Evolutionary conservation across 2,329 filamentous ascomycete genomes (phyloP), one percentile per base, ranked within the genome.

Genomic region (Sporothrix euskadiensis): DNA sequence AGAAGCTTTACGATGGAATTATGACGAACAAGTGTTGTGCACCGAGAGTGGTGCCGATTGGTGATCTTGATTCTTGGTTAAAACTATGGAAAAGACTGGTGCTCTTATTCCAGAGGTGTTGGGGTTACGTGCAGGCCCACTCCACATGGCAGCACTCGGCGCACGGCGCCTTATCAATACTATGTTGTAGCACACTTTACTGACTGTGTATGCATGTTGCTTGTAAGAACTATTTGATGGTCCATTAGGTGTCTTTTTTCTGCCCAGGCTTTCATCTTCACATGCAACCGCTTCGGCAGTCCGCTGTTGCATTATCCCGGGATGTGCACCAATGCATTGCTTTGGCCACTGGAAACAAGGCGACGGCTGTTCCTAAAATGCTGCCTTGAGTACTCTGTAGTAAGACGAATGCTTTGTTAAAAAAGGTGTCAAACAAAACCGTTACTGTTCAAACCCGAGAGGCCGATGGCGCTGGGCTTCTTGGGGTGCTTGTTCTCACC

Each of bases 231-330:
- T 19, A 49, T 4, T 14, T 14, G 14, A 49, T 6, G 14, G 44
- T 19, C 6, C 44, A 6, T 16, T 16, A 49, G 44, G 44, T 14
- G 5, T 16, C 54, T 4, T 10, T 12, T 32, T 3, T n/a, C 8
- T 3, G 4, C 14, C 39, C 61, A 44, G n/a, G 3, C 19, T 66
- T 10, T 30, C 61, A 12, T 16, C 22, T 69, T 69, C 65, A 69
- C 65, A 69, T 69, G 65, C 65, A 49, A 12, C 65, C 19, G 22
- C 30, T 49, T 69, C 63, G 44, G 65, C 44, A 52, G 47, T 54
- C 47, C 44, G 47, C 26, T 65, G 61, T 19, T 47, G 61, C 39
- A 41, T 63, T 63, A 41, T 63, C 57, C 57, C 14, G 57, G 30
- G 57, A 9, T 19, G 52, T 41, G 57, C 57, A 16, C 59, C 41